These are phyloP conservation scores for Termitomyces sp. DNA, from an alignment of 768 basidiomycete species.

Conservation along the genomic window DNA sequence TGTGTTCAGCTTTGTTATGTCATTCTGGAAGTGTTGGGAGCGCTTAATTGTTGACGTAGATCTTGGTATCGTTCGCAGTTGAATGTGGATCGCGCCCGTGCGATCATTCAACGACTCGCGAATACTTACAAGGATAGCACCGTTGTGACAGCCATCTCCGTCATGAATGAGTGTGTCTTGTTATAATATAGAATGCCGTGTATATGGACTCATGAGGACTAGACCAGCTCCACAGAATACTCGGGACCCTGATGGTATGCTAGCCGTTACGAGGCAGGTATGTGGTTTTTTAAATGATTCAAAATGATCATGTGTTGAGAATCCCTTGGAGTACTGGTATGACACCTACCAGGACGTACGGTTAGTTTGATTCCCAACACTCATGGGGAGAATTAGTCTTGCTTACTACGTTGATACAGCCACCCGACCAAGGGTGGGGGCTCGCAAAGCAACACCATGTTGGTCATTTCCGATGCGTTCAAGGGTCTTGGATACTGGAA, in stretches of 20 bases:
- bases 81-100: constrained; percentile 65
- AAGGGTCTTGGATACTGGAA: constrained; percentile 69
- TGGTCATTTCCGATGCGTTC: constrained; percentile 78
- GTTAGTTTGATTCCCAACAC: constrained; percentile 28
- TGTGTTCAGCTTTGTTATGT: constrained; percentile 14
- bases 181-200: constrained; percentile 28
- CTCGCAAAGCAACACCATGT: constrained; percentile 53
- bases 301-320: constrained; percentile 6
- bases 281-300: not conserved
- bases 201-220: constrained; percentile 64
- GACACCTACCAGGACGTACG: constrained; percentile 76
- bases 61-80: constrained; percentile 64
- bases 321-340: constrained; percentile 53
- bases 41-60: constrained; percentile 21
- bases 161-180: constrained; percentile 67
- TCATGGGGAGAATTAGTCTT: not conserved
- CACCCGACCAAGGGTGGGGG: constrained; percentile 27
- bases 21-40: constrained; percentile 2
- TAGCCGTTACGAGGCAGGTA: constrained; percentile 45
- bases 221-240: not conserved
- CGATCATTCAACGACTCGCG: constrained; percentile 60
- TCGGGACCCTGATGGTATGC: constrained; percentile 27
- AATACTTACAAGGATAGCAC: constrained; percentile 50
- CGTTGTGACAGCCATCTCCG: constrained; percentile 68
- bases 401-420: constrained; percentile 18